Evolutionary conservation across 2,329 filamentous ascomycete genomes (phyloP), one percentile per base, ranked within the genome.

Genomic region (Neurospora sp.): DNA sequence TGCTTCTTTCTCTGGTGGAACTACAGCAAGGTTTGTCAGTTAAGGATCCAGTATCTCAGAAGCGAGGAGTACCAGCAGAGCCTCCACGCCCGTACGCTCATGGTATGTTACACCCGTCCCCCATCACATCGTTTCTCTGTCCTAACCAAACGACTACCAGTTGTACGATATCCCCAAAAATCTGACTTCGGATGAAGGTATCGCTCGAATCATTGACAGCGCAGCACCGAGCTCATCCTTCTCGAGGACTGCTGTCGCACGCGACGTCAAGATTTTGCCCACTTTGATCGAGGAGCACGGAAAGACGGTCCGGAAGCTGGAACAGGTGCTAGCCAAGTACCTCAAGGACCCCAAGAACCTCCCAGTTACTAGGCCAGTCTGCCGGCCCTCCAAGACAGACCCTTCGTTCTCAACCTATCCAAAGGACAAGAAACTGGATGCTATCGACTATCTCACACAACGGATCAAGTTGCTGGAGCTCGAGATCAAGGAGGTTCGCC

Each of bases 201-300:
- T 99, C 70, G 86, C 93, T 39, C 88, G 91, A 71, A 87, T 99
- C 71, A 92, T 93, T 38, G 93, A 97, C 73, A 84, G 89, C 71
- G 86, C 96, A 46, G 92, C 90, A 36, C 92, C 92, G 1, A 92
- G 90, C 33, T 91, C 91, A 11, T 91, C 91, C 11, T 88, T 93
- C 69, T 92, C 93, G 2, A 87, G 91, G 72, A 93, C 91, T 23
- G 90, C 92, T 11, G 90, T 98, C 75, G 94, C 93, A 33, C 89
- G 96, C 73, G 97, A 98, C 76, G 93, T 97, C 72, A 97, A 95
- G 79, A 90, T 95, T 46, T 84, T 99, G 13, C 96, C 96, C 11
- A 85, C 91, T 19, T 82, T 98, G 70, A 96, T 99, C 72, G 88
- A 91, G 71, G 87, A 96, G 77, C 94, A 99, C 77, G 90, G 93